Evolutionary conservation across 2,329 filamentous ascomycete species (phyloP).

Genomic region (Rhexocercosporidium sp.): DNA sequence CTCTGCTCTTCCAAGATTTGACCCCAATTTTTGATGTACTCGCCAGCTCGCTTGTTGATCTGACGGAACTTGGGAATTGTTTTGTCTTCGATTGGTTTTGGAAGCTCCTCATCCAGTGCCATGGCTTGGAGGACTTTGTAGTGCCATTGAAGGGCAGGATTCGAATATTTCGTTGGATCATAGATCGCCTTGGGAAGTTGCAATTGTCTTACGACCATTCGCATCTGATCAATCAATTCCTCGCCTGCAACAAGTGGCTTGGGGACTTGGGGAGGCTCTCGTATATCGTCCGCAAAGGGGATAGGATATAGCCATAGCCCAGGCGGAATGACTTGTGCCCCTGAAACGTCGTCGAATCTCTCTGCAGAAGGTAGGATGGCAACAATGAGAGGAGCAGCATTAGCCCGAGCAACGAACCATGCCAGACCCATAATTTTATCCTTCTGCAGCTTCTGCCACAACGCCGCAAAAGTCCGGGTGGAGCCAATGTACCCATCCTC

Average conservation of each 20-base stretch:
- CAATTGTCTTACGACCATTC: slow-evolving; percentile 72
- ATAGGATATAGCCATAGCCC: slow-evolving; percentile 89
- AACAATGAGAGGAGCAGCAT: slow-evolving; percentile 78
- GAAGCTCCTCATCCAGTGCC: slow-evolving; percentile 89
- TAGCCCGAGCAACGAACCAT: slow-evolving; percentile 86
- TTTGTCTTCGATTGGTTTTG: slow-evolving; percentile 71
- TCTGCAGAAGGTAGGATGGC: slow-evolving; percentile 80
- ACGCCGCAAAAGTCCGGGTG: slow-evolving; percentile 86
- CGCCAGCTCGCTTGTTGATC: slow-evolving; percentile 81
- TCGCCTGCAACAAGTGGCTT: slow-evolving; percentile 65
- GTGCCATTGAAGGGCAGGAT: slow-evolving; percentile 94
- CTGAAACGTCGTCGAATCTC: slow-evolving; percentile 65
- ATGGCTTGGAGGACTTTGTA: slow-evolving; percentile 92
- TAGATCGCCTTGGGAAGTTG: slow-evolving; percentile 87
- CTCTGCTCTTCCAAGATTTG: slow-evolving; percentile 62
- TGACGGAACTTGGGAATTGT: slow-evolving; percentile 85
- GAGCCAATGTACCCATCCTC: slow-evolving; percentile 91
- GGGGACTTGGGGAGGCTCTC: slow-evolving; percentile 70
- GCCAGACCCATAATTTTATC: slow-evolving; percentile 83
- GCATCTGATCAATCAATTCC: slow-evolving; percentile 79
- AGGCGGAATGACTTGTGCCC: slow-evolving; percentile 74
- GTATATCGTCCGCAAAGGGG: slow-evolving; percentile 87
- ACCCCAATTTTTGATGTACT: slow-evolving; percentile 80
- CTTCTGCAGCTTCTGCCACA: slow-evolving; percentile 84
- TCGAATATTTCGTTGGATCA: slow-evolving; percentile 86